A percentile compares a stretch with the other conserved stretches of the same genome.
Conservation (phyloP, 495 filamentous ascomycete species). For the Tuber calosporum region DNA sequence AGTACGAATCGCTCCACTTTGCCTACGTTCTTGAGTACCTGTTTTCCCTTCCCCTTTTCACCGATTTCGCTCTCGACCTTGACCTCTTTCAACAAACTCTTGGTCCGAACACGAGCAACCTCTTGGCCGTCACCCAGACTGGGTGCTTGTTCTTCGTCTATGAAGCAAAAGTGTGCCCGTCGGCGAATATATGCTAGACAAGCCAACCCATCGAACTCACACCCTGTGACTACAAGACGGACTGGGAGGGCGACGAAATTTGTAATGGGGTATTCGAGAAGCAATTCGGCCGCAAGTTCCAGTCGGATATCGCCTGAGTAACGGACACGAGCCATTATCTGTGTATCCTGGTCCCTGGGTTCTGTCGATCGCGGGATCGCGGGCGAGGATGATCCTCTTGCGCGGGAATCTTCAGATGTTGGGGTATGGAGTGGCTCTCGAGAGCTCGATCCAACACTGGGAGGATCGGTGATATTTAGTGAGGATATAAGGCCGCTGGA, state of each 20-base stretch:
- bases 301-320: conserved; percentile 80
- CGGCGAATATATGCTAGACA: conserved; percentile 83
- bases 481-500: conserved; percentile 21
- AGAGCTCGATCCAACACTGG: conserved; percentile 3
- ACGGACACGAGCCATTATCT: conserved; percentile 79
- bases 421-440: conserved; percentile 13
- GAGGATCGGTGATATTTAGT: conserved; percentile 13
- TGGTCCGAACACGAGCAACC: conserved; percentile 26
- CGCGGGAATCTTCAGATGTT: conserved; percentile 18
- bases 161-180: conserved; percentile 80
- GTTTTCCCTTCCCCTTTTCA: conserved; percentile 77
- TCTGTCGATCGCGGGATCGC: conserved; percentile 46
- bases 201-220: conserved; percentile 90
- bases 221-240: conserved; percentile 82
- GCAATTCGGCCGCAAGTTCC: conserved; percentile 82
- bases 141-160: conserved; percentile 61
- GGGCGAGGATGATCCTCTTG: conserved; percentile 8
- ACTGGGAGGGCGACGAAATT: conserved; percentile 90
- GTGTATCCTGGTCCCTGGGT: conserved; percentile 61
- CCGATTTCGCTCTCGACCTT: conserved; percentile 96
- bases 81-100: conserved; percentile 65
- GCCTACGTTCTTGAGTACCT: conserved; percentile 93
- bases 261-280: conserved; percentile 96
- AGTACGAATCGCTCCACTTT: conserved; percentile 97
- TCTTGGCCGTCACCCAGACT: conserved; percentile 26